phyloP scores from a whole-genome alignment of 2,329 filamentous ascomycete species.

The Aspergillus pseudoviridinutans region DNA sequence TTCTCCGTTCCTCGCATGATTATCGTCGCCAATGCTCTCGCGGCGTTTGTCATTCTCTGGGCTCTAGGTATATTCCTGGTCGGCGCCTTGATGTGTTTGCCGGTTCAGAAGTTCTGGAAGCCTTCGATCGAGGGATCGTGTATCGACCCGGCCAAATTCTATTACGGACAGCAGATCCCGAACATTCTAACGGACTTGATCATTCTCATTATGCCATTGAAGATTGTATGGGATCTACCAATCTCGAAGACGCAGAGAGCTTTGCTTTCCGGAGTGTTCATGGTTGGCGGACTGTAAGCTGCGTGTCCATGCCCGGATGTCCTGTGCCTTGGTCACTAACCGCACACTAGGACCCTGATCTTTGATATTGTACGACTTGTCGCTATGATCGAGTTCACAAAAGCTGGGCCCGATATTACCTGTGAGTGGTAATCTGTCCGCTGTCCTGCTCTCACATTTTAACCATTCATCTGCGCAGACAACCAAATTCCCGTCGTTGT shows the following conservation, averaged over 20 bases:
- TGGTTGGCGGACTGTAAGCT: constrained; percentile 27
- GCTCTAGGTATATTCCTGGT: constrained; percentile 18
- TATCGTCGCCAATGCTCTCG: constrained; percentile 17
- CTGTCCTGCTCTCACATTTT: background rate
- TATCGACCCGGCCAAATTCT: constrained; percentile 22
- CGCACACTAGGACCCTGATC: constrained; percentile 17
- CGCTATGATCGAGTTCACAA: constrained; percentile 22
- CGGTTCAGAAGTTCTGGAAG: constrained; percentile 25
- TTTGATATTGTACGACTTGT: constrained; percentile 26
- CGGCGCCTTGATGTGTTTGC: constrained; percentile 21
- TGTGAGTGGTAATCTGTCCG: constrained; percentile 16
- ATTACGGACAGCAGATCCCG: constrained; percentile 27
- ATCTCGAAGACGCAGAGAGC: constrained; percentile 21
- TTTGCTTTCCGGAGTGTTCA: constrained; percentile 24
- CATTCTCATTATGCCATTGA: constrained; percentile 24
- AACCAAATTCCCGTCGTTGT: constrained; percentile 26
- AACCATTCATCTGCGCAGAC: constrained; percentile 9
- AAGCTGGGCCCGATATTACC: constrained; percentile 24
- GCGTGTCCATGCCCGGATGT: background rate
- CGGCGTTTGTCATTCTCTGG: constrained; percentile 21
- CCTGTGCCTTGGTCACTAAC: background rate
- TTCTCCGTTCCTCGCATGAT: constrained; percentile 21
- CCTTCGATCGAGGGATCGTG: constrained; percentile 20
- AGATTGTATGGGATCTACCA: constrained; percentile 23
- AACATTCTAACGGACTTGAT: constrained; percentile 29